Percentiles rank a stretch among this genome's conserved stretches.
Conservation (phyloP, 2,329 filamentous ascomycete genomes). For the Ophiostoma novo-ulmi region DNA sequence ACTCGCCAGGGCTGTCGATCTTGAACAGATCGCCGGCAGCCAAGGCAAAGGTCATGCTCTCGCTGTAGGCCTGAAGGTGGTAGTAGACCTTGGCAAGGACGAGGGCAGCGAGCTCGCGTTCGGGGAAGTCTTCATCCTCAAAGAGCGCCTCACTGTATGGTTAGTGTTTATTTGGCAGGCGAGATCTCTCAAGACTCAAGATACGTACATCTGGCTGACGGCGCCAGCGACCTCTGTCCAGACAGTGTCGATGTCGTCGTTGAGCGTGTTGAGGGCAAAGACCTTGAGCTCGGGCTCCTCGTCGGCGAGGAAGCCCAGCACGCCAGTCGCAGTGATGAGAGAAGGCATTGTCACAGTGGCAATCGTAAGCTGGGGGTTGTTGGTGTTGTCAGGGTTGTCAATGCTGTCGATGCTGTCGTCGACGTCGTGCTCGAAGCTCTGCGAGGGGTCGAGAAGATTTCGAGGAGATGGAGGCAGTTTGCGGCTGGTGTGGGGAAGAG, state of each 20-base stretch:
- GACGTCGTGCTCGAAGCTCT: neutral
- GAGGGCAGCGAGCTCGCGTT: slow-evolving; percentile 88
- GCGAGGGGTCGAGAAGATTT: slow-evolving; percentile 6
- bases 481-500: neutral
- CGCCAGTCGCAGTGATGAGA: slow-evolving; percentile 86
- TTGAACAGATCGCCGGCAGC: slow-evolving; percentile 93
- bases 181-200: neutral
- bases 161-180: neutral
- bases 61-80: slow-evolving; percentile 96
- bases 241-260: slow-evolving; percentile 92
- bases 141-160: slow-evolving; percentile 80
- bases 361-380: neutral
- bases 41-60: slow-evolving; percentile 97
- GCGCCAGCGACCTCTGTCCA: slow-evolving; percentile 96
- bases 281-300: slow-evolving; percentile 90
- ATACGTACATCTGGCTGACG: slow-evolving; percentile 78
- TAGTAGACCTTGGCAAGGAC: slow-evolving; percentile 98
- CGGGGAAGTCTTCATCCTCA: slow-evolving; percentile 90
- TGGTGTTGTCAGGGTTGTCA: neutral
- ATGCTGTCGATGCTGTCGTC: neutral
- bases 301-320: slow-evolving; percentile 91
- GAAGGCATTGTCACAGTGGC: slow-evolving; percentile 64
- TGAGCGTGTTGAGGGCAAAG: slow-evolving; percentile 90
- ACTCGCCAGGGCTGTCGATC: slow-evolving; percentile 84
- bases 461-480: neutral